Evolutionary conservation across 2,329 filamentous ascomycete species (phyloP).

Genomic region (Colletotrichum sansevieriae): DNA sequence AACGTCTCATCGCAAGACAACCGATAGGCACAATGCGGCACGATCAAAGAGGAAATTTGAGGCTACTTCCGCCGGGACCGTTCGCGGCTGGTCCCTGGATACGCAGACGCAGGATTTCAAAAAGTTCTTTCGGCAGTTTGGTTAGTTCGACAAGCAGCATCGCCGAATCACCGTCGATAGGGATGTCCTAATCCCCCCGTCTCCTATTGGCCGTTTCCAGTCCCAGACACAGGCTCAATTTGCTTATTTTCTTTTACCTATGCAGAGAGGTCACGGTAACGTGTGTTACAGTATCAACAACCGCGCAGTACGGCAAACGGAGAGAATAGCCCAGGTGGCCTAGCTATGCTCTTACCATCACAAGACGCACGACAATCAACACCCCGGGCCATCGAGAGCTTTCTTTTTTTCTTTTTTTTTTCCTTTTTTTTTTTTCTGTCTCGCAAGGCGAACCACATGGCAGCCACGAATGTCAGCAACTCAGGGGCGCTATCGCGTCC

Average conservation of each 20-base stretch:
- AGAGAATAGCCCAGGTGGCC: neutral
- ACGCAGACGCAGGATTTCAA: neutral
- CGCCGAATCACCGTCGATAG: neutral
- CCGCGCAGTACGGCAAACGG: neutral
- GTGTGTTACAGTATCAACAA: conserved; percentile 7
- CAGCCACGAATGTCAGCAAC: conserved; percentile 13
- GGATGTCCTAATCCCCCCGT: neutral
- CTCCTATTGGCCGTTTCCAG: too few relatives aligned
- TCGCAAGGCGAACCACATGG: conserved; percentile 6
- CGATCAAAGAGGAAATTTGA: conserved; percentile 10
- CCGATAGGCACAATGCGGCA: neutral
- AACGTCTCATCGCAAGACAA: neutral
- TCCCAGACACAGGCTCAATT: conserved; percentile 8
- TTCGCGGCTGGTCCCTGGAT: neutral
- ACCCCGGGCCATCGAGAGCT: conserved; percentile 4
- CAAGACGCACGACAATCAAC: conserved; percentile 4
- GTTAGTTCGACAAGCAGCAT: neutral
- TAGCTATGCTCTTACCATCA: neutral
- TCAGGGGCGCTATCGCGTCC: neutral
- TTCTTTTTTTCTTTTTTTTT: neutral
- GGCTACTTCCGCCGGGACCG: neutral
- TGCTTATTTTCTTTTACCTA: conserved; percentile 12
- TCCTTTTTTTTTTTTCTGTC: neutral
- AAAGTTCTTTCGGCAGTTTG: neutral
- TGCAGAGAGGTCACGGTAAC: conserved; percentile 16